Base-by-base conservation (phyloP, 306 rosid species). In the peach (Prunus persica) region DNA sequence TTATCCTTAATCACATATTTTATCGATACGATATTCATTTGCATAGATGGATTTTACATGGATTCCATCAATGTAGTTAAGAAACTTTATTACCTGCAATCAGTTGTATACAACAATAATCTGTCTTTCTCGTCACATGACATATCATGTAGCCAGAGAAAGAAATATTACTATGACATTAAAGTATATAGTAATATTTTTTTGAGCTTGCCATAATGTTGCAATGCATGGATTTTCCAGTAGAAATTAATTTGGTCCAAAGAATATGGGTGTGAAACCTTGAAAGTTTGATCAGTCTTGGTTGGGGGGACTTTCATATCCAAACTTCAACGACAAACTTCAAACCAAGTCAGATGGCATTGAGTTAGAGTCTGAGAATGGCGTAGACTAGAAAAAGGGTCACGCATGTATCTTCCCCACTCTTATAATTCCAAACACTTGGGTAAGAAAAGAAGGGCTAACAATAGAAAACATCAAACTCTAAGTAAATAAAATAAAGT, bases 241-340 rank as follows among this genome's bases (percentile, higher is more conserved):
- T 54, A 56, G 61, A 70, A 82, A 74, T 74, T 67, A 34, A 71
- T 41, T 50, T n/a, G 28, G 58, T 11, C 16, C 65, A 24, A 19
- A 25, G 19, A 22, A 19, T 11, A 1, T 7, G 72, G 63, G 72
- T 68, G 38, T 38, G 71, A 78, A 72, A 25, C 61, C 41, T 65
- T 67, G 27, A 69, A 49, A 38, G 43, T 38, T 38, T 56, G 27
- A 56, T 56, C 6, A 56, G 28, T 75, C 43, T 69, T 62, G 64
- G 80, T 56, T 72, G 75, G 71, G 77, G 62, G 63, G 80, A 54
- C 85, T 76, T 78, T 78, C 85, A 52, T 82, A 82, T 71, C 80
- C 76, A 69, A 69, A 81, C 72, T 82, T 73, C 61, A 72, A 79
- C 52, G 56, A 71, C 60, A 11, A 67, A 79, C 38, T 67, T 72